These are phyloP conservation scores for Exophiala alcalophila DNA, from an alignment of 2,329 filamentous ascomycete genomes.

Conservation along the genomic window DNA sequence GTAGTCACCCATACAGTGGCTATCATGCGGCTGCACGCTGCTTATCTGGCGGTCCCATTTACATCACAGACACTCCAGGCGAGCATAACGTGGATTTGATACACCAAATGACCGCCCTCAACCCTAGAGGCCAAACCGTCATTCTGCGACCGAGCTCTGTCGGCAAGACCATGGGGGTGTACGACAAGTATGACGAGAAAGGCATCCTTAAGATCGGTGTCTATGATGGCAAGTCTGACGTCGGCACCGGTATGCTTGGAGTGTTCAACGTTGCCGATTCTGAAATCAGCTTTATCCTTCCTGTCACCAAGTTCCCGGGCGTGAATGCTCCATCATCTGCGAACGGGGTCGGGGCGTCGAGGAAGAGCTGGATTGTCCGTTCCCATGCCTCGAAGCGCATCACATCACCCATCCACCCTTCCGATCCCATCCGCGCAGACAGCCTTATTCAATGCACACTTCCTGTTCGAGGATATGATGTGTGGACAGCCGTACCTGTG, in stretches of 20 bases:
- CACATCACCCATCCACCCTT: constrained; percentile 50
- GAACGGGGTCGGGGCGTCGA: constrained; percentile 32
- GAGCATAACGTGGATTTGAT: constrained; percentile 74
- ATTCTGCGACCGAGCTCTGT: constrained; percentile 75
- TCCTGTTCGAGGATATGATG: constrained; percentile 69
- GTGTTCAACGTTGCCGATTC: constrained; percentile 75
- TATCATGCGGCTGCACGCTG: constrained; percentile 91
- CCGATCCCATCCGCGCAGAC: constrained; percentile 34
- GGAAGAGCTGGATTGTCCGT: constrained; percentile 65
- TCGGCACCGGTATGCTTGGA: constrained; percentile 73
- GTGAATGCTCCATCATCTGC: constrained; percentile 20
- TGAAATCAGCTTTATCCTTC: constrained; percentile 65
- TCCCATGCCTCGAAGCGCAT: constrained; percentile 67
- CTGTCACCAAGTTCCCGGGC: constrained; percentile 71
- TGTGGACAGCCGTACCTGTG: constrained; percentile 71
- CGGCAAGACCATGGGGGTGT: constrained; percentile 70
- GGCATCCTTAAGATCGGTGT: constrained; percentile 73
- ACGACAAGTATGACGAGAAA: constrained; percentile 71
- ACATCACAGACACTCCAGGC: constrained; percentile 87
- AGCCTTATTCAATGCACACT: constrained; percentile 63
- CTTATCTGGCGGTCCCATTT: constrained; percentile 86
- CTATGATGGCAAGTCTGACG: constrained; percentile 66
- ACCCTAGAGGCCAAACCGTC: constrained; percentile 68
- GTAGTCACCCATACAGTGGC: constrained; percentile 64
- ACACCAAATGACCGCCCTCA: constrained; percentile 74